Conservation (phyloP, 106 monocot genomes). For the Xerophyta viscosa region DNA sequence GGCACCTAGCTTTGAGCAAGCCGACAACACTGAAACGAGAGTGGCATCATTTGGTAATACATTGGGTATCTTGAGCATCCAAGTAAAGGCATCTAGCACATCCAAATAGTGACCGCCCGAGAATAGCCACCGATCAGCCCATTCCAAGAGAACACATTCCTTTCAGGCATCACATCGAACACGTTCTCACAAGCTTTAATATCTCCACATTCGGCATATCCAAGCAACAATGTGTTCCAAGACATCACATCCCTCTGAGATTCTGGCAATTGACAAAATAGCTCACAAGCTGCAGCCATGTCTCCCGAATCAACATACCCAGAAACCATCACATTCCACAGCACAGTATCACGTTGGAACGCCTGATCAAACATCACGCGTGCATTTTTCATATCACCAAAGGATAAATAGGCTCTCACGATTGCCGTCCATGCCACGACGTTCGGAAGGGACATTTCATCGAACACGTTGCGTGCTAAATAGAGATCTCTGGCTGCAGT, state of each 20-base stretch:
- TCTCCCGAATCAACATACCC: constrained; percentile 33
- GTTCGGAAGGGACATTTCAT: constrained; percentile 36
- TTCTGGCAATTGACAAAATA: constrained; percentile 41
- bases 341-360: constrained; percentile 23
- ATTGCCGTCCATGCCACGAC: constrained; percentile 41
- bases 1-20: constrained; percentile 40
- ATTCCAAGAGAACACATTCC: constrained; percentile 68
- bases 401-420: constrained; percentile 19
- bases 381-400: constrained; percentile 27
- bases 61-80: constrained; percentile 23
- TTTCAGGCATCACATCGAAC: constrained; percentile 45
- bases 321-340: constrained; percentile 51
- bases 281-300: constrained; percentile 19
- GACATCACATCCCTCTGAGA: constrained; percentile 25
- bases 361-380: constrained; percentile 23
- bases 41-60: constrained; percentile 51
- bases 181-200: constrained; percentile 28
- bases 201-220: constrained; percentile 25
- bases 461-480: constrained; percentile 33
- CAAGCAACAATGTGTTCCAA: constrained; percentile 60
- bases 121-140: constrained; percentile 38
- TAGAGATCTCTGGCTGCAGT: not conserved
- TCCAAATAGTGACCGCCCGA: constrained; percentile 11
- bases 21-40: constrained; percentile 28
- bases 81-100: constrained; percentile 20